Base-by-base conservation (phyloP, 768 basidiomycete genomes). In the Porphyrellus cyaneotinctus region DNA sequence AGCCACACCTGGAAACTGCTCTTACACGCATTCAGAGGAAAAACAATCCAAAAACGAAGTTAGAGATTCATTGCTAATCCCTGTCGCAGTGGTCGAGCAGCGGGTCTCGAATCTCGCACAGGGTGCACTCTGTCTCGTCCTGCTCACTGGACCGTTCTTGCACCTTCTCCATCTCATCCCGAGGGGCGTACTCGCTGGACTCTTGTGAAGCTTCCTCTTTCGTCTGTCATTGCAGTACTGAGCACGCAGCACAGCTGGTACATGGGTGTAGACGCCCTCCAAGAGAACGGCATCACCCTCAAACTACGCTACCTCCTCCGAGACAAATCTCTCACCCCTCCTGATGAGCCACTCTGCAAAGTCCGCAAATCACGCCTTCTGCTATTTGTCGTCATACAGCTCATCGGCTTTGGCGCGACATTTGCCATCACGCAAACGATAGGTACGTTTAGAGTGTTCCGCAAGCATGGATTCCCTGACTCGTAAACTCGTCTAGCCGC, bases 361-460 rank as follows among this genome's bases (percentile, higher is more conserved):
- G 90, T 97, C 35, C 81, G 89, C 55, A 87, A 81, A 62, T 84
- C 83, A 0, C 76, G 88, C 26, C 80, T 95, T 43, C 50, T 85
- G 26, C 67, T 90, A 12, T 97, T 91, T 67, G 69, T 91, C 6
- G 67, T 70, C 15, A 74, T 95, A 32, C 89, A 97, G 66, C 78
- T 95, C 30, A 58, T 86, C 8, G 91, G 86, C 3, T 97, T 97
- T 60, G 92, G 86, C 0, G 84, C 84, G 3, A 93, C 93, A 0
- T 92, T 95, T 66, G 88, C 90, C 9, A 84, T 97, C 56, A 92
- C 90, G 0, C 93, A 97, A 64, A 95, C 92, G 1, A 82, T 88
- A 53, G 90, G 90, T 90, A 56, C 30, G 76, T 65, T 6, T 30
- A 13, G 1, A 11, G 12, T 8, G 17, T 9, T 12, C 20, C 1